phyloP scores from a whole-genome alignment of 352 stramenopile species.

The Nothophytophthora sp. region DNA sequence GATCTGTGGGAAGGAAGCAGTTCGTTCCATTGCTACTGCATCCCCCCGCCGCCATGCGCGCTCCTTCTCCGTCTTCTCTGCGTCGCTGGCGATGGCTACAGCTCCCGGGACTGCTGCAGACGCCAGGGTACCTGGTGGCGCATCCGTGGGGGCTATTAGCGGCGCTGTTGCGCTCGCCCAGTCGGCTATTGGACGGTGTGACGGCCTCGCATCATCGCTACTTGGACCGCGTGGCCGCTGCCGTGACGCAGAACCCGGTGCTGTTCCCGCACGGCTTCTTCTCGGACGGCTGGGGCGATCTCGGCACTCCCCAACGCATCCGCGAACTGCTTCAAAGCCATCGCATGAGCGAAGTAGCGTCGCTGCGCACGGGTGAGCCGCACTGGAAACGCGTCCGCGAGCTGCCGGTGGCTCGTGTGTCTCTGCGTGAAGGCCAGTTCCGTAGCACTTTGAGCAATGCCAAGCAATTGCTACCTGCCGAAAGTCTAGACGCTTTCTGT shows the following conservation, averaged over 20 bases:
- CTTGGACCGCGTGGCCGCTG: slow-evolving; percentile 64
- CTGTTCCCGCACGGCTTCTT: slow-evolving; percentile 85
- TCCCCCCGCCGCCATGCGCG: too few relatives aligned
- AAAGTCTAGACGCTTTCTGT: slow-evolving; percentile 63
- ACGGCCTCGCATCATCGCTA: slow-evolving; percentile 71
- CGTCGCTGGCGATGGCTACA: slow-evolving; percentile 24
- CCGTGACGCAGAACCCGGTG: slow-evolving; percentile 69
- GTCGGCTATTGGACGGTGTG: slow-evolving; percentile 54
- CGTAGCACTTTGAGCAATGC: slow-evolving; percentile 62
- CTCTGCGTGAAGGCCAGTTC: slow-evolving; percentile 55
- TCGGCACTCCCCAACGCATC: slow-evolving; percentile 59
- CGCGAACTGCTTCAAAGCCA: slow-evolving; percentile 59
- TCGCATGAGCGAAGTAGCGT: slow-evolving; percentile 58
- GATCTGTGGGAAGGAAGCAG: too few relatives aligned
- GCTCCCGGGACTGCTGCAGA: slow-evolving; percentile 11
- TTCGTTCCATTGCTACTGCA: too few relatives aligned
- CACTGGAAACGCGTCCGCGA: slow-evolving; percentile 28
- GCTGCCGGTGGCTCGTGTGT: slow-evolving; percentile 35
- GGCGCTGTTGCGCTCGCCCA: slow-evolving; percentile 55
- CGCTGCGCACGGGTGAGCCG: slow-evolving; percentile 29
- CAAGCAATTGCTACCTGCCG: slow-evolving; percentile 46
- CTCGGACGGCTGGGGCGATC: slow-evolving; percentile 77
- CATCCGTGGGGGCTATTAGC: slow-evolving; percentile 69
- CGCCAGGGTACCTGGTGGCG: slow-evolving; percentile 16
- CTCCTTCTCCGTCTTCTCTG: neutral